Conservation (phyloP, 352 stramenopile species). For the Thalassiosira allenii region DNA sequence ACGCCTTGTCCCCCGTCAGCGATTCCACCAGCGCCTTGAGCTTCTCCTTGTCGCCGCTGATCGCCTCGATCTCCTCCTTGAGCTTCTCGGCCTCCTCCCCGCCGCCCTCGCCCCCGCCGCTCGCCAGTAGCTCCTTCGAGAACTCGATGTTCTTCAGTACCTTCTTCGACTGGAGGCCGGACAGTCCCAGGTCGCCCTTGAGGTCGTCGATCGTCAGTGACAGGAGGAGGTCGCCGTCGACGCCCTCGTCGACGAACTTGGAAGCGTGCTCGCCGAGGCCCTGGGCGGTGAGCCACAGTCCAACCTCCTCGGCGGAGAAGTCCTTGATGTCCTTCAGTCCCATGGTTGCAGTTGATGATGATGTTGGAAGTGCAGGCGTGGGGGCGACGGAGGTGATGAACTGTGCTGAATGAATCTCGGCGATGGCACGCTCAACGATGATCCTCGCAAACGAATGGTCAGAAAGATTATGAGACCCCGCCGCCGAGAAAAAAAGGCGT, state of each 20-base stretch:
- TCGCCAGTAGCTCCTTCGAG: constrained; percentile 20
- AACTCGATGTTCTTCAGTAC: constrained; percentile 58
- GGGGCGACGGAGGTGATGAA: no score
- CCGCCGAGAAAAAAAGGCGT: no score
- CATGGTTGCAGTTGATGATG: constrained; percentile 34
- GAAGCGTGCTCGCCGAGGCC: constrained; percentile 38
- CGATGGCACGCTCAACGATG: no score
- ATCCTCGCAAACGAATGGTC: no score
- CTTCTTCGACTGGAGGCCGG: constrained; percentile 58
- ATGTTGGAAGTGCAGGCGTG: no score
- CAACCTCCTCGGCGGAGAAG: constrained; percentile 50
- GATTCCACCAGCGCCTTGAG: background rate
- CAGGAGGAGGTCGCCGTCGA: constrained; percentile 57
- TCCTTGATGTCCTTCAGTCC: constrained; percentile 55
- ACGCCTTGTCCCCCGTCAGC: background rate
- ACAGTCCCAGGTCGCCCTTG: constrained; percentile 53
- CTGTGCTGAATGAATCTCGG: no score
- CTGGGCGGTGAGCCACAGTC: constrained; percentile 40
- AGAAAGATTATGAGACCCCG: no score
- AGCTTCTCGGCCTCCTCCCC: constrained; percentile 31
- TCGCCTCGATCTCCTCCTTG: constrained; percentile 16
- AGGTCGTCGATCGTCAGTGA: constrained; percentile 50
- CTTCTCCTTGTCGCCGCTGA: background rate
- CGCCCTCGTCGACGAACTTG: constrained; percentile 48
- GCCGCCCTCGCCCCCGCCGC: constrained; percentile 17